Evolutionary conservation across 1,284 basidiomycete species (phyloP), one percentile per base, ranked within the genome.

Genomic region (Xerocomus amazonicus): DNA sequence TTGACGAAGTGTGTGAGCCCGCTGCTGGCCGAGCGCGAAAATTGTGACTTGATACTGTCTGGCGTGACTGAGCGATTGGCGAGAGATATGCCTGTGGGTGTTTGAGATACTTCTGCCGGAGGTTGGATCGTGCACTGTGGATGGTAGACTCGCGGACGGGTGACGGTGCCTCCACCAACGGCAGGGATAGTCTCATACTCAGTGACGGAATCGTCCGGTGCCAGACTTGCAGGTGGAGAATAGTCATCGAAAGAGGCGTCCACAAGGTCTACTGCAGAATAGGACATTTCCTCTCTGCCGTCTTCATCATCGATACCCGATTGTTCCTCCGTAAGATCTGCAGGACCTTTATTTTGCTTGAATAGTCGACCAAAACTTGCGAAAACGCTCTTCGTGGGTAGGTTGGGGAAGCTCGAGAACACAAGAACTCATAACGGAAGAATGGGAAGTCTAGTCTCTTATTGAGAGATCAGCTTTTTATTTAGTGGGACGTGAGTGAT

Each of bases 381-480:
- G 66, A 90, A 92, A 2, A 79, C 73, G 54, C 82, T 84, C 65
- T 87, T 89, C 2, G 75, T 73, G 0, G 92, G 92, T 6, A 95
- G 76, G 10, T n/a, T n/a, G n/a, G n/a, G n/a, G n/a, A n/a, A n/a
- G n/a, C n/a, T n/a, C n/a, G n/a, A n/a, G n/a, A n/a, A n/a, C n/a
- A n/a, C n/a, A n/a, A n/a, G n/a, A n/a, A n/a, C n/a, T n/a, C n/a
- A n/a, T n/a, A n/a, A n/a, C n/a, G n/a, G n/a, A n/a, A n/a, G n/a
- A n/a, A n/a, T n/a, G n/a, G n/a, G n/a, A n/a, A n/a, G n/a, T n/a
- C n/a, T n/a, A n/a, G n/a, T n/a, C n/a, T n/a, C n/a, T n/a, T n/a
- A n/a, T n/a, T n/a, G n/a, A n/a, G n/a, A n/a, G n/a, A n/a, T n/a
- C n/a, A n/a, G n/a, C n/a, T n/a, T n/a, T n/a, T n/a, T n/a, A n/a